These are phyloP conservation scores for Blastocystis sp. DNA, from an alignment of 352 stramenopile genomes.

Conservation along the genomic window DNA sequence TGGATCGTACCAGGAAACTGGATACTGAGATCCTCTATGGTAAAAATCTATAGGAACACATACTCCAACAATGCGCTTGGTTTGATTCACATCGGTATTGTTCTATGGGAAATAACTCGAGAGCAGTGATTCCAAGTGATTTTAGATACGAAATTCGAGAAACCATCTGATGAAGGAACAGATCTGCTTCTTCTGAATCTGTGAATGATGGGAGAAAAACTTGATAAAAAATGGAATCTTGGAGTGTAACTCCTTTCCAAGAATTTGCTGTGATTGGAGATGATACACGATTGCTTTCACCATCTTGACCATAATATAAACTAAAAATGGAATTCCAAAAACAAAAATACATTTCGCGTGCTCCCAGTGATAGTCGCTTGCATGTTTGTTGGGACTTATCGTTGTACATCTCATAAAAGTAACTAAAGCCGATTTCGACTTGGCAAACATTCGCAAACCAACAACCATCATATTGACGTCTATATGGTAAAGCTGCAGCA, in stretches of 20 bases:
- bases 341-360: neutral
- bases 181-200: neutral
- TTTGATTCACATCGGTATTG: constrained; percentile 9
- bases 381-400: neutral
- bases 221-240: constrained; percentile 16
- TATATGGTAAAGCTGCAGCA: neutral
- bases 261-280: neutral
- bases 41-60: neutral
- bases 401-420: neutral
- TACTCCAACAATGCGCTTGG: neutral
- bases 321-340: neutral
- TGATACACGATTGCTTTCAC: neutral
- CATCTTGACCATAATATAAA: neutral
- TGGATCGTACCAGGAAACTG: constrained; percentile 16
- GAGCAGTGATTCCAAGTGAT: constrained; percentile 3
- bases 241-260: neutral
- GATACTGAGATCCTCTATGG: neutral
- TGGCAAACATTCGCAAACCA: constrained; percentile 56
- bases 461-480: constrained; percentile 24
- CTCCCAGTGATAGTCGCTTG: constrained; percentile 7
- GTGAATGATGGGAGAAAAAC: constrained; percentile 35
- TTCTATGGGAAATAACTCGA: constrained; percentile 40
- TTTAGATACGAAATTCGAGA: constrained; percentile 4
- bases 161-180: neutral
- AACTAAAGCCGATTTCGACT: constrained; percentile 1